A percentile compares a stretch with the other conserved stretches of the same genome.
Evolutionary conservation across 2,329 filamentous ascomycete species (phyloP).

Genomic region (Fusarium virguliforme): DNA sequence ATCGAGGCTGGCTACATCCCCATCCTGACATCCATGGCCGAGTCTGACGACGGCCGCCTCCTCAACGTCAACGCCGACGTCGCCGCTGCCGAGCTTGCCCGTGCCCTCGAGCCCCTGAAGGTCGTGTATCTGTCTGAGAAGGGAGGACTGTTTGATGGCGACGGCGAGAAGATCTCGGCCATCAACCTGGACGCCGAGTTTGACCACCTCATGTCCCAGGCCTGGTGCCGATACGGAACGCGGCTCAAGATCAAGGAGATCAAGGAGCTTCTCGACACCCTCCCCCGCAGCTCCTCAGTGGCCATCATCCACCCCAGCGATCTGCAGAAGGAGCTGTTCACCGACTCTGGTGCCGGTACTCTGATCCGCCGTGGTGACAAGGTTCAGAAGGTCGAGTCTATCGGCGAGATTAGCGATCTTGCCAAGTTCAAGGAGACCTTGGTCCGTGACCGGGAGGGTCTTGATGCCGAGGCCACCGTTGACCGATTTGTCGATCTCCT

Average conservation of each 20-base stretch:
- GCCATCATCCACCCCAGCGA: conserved; percentile 98
- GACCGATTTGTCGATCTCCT: conserved; percentile 89
- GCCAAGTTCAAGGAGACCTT: conserved; percentile 86
- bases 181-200: conserved; percentile 99
- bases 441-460: conserved; percentile 83
- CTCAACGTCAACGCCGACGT: conserved; percentile 99
- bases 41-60: conserved; percentile 90
- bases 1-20: conserved; percentile 94
- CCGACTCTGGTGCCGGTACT: conserved; percentile 94
- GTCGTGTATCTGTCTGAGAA: conserved; percentile 99
- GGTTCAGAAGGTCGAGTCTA: conserved; percentile 79
- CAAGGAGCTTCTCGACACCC: conserved; percentile 89
- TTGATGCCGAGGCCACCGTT: conserved; percentile 87
- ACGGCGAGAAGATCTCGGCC: conserved; percentile 93
- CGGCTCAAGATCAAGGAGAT: conserved; percentile 98
- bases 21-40: conserved; percentile 96
- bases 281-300: conserved; percentile 93
- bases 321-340: conserved; percentile 96
- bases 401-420: conserved; percentile 83
- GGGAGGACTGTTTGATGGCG: conserved; percentile 93
- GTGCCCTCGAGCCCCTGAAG: conserved; percentile 92
- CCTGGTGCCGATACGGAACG: conserved; percentile 96
- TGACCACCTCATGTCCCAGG: conserved; percentile 90
- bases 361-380: conserved; percentile 94
- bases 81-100: conserved; percentile 92